phyloP scores from a whole-genome alignment of 768 basidiomycete species.

The Cyclocybe cylindracea region DNA sequence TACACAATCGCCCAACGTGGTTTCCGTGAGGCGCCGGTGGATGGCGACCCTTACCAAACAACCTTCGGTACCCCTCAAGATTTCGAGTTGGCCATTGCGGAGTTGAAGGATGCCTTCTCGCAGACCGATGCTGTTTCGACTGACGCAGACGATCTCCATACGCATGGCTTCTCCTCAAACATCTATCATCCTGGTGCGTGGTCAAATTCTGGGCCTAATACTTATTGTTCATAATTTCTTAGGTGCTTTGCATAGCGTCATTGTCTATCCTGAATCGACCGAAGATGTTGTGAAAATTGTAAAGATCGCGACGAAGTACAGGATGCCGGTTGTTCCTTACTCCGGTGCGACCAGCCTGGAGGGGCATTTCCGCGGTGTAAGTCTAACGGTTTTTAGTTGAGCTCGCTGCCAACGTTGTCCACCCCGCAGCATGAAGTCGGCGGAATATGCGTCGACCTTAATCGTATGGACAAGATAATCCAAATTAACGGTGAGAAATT shows the following conservation, averaged over 20 bases:
- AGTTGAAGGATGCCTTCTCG: too few species aligned
- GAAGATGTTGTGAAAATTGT: constrained; percentile 84
- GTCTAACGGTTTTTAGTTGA: constrained; percentile 17
- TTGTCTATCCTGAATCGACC: constrained; percentile 69
- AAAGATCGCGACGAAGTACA: constrained; percentile 70
- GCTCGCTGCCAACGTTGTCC: neutral
- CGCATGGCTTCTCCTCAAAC: constrained; percentile 57
- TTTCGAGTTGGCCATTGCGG: too few species aligned
- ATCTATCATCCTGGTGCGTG: constrained; percentile 51
- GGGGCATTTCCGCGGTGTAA: constrained; percentile 69
- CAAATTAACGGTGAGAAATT: constrained; percentile 59
- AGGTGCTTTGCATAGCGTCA: constrained; percentile 54
- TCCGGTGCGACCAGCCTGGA: constrained; percentile 84
- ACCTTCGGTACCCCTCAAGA: too few species aligned
- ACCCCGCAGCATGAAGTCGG: constrained; percentile 39
- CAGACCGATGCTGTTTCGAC: constrained; percentile 38
- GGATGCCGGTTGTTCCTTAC: constrained; percentile 78
- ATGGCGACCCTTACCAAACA: too few species aligned
- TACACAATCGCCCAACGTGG: too few species aligned
- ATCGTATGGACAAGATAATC: constrained; percentile 77
- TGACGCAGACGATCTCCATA: constrained; percentile 48
- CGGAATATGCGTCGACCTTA: constrained; percentile 82
- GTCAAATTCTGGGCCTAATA: neutral
- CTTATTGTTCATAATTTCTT: neutral
- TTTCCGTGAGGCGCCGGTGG: too few species aligned